Base-by-base conservation (phyloP, 208 protist genomes). In the Angomonas deanei region DNA sequence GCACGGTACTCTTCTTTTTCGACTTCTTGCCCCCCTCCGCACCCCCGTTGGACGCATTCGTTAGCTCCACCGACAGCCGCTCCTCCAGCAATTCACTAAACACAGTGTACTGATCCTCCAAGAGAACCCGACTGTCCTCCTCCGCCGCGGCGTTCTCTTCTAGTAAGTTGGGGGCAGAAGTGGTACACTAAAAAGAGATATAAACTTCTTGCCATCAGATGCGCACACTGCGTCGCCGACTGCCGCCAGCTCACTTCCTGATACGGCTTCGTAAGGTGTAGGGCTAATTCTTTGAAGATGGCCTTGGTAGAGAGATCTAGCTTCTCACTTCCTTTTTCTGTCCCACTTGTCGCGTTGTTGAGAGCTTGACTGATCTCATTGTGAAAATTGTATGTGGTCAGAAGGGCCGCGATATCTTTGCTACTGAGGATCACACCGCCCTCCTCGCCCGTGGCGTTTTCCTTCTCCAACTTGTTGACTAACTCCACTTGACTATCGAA, bases 161-260 rank as follows among this genome's bases (percentile, higher is more conserved):
- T n/a, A 3, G 58, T 54, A 31, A 96, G 58, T 59, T 93, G 52
- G 1, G 59, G 42, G 61, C 80, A 83, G 0, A 96, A 66, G 23
- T 15, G 19, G 23, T 23, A 26, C 47, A 26, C 47, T 24, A 53
- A 26, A 86, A 86, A 96, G 56, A 24, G 38, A 55, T 90, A 96
- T 27, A 93, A 1, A 32, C 63, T 73, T 3, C 86, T 74, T 8
- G 77, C 75, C 58, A 79, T 82, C 61, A 82, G 88, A 15, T 87
- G 64, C 33, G 70, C 33, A 32, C 84, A 86, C 66, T 88, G 78
- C 53, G 63, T 57, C 1, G 31, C 54, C 13, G 76, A 78, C 66
- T 92, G 89, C 33, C 86, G 68, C 84, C 86, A 93, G 13, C 77
- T 86, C 3, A 74, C 52, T 13, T 24, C 47, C 53, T 64, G 57